phyloP scores from a whole-genome alignment of 1,284 basidiomycete species.

The Porodaedalea pini region DNA sequence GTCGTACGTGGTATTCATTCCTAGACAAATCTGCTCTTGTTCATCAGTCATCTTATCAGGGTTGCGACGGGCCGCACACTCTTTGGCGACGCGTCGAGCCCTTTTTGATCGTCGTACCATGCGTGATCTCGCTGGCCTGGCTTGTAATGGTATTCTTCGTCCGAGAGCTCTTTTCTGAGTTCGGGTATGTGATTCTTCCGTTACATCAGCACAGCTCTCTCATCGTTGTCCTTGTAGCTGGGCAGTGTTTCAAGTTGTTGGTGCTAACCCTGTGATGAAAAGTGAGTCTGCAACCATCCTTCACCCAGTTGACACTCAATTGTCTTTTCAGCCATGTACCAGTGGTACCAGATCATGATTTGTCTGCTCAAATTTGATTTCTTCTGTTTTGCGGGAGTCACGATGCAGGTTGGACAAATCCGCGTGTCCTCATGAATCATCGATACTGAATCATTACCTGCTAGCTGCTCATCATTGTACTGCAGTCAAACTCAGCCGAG shows the following conservation, averaged over 20 bases:
- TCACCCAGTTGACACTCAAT: background rate
- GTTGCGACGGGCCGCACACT: slow-evolving; percentile 33
- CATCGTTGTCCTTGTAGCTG: slow-evolving; percentile 43
- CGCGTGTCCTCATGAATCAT: background rate
- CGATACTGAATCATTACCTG: slow-evolving; percentile 18
- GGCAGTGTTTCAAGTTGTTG: slow-evolving; percentile 84
- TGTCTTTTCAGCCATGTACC: slow-evolving; percentile 66
- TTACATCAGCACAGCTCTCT: background rate
- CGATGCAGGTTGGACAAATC: slow-evolving; percentile 66
- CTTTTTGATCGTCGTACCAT: slow-evolving; percentile 40
- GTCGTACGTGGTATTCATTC: slow-evolving; percentile 23
- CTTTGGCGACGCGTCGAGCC: slow-evolving; percentile 45
- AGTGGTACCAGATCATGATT: slow-evolving; percentile 80
- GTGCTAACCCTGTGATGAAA: slow-evolving; percentile 76
- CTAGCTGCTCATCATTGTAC: slow-evolving; percentile 75
- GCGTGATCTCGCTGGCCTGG: slow-evolving; percentile 38
- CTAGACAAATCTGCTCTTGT: slow-evolving; percentile 5
- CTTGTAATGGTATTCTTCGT: slow-evolving; percentile 37
- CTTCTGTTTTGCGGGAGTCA: slow-evolving; percentile 80
- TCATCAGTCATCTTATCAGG: slow-evolving; percentile 24
- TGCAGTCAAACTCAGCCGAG: slow-evolving; percentile 59
- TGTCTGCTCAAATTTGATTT: slow-evolving; percentile 86
- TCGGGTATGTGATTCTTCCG: slow-evolving; percentile 45
- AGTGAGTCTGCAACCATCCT: slow-evolving; percentile 42
- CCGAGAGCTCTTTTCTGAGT: slow-evolving; percentile 41